A percentile compares a stretch with the other conserved stretches of the same genome.
These are phyloP conservation scores for Curvularia eragrostidis DNA, from an alignment of 2,329 filamentous ascomycete genomes.

Conservation along the genomic window DNA sequence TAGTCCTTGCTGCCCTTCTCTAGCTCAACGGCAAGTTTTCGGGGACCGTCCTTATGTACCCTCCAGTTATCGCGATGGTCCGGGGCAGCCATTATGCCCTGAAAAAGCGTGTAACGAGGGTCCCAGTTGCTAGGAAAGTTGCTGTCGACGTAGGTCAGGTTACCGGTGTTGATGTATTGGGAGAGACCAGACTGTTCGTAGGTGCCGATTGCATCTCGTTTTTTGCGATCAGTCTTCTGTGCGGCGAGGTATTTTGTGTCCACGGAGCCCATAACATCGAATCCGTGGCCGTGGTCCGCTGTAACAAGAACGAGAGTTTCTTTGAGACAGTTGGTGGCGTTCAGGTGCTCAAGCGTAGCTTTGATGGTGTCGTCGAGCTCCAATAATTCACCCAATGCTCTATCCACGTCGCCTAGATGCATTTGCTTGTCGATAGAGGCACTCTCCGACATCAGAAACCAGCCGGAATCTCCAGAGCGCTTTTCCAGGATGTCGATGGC, in stretches of 20 bases:
- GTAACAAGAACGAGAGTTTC: constrained; percentile 82
- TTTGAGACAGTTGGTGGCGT: constrained; percentile 69
- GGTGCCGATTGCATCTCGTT: constrained; percentile 75
- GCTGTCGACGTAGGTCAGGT: constrained; percentile 66
- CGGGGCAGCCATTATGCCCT: constrained; percentile 73
- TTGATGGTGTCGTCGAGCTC: constrained; percentile 85
- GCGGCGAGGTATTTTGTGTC: constrained; percentile 78
- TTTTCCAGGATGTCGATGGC: constrained; percentile 79
- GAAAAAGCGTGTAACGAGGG: constrained; percentile 79
- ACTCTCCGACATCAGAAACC: constrained; percentile 87
- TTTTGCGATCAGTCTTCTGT: constrained; percentile 70
- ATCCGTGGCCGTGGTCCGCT: constrained; percentile 89
- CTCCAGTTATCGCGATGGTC: constrained; percentile 79
- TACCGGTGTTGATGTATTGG: constrained; percentile 72
- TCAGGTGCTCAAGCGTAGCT: constrained; percentile 74
- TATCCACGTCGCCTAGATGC: constrained; percentile 84
- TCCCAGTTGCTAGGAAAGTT: constrained; percentile 87
- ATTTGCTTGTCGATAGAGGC: constrained; percentile 91
- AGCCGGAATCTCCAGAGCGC: constrained; percentile 71
- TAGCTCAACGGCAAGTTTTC: constrained; percentile 65
- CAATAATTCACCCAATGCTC: constrained; percentile 81
- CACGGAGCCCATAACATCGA: constrained; percentile 82
- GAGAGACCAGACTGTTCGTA: constrained; percentile 77
- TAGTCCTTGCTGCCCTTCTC: constrained; percentile 60
- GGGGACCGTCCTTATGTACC: constrained; percentile 70